Evolutionary conservation across 2,329 filamentous ascomycete species (phyloP).

Genomic region (Phoma sp.): DNA sequence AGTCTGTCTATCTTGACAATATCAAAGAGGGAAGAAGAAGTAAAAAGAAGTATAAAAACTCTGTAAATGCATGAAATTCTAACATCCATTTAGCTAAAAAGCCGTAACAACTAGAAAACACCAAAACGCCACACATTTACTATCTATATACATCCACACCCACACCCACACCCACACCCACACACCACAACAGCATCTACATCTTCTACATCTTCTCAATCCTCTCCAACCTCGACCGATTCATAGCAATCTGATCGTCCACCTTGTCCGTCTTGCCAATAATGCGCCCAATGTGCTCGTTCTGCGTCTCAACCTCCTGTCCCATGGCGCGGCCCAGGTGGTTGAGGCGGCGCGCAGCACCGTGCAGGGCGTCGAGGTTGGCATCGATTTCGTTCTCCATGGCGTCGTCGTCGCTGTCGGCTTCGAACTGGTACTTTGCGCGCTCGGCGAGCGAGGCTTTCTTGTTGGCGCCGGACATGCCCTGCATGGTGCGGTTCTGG

Average conservation of each 20-base stretch:
- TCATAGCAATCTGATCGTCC: constrained; percentile 77
- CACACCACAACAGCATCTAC: too few relatives aligned
- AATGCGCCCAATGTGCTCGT: constrained; percentile 78
- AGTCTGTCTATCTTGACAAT: too few relatives aligned
- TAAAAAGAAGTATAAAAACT: too few relatives aligned
- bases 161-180: too few relatives aligned
- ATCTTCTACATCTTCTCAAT: constrained; percentile 53
- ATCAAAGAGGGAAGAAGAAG: neutral
- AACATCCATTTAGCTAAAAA: too few relatives aligned
- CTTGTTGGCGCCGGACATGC: constrained; percentile 19
- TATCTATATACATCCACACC: neutral
- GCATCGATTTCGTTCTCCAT: constrained; percentile 62
- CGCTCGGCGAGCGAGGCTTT: constrained; percentile 41
- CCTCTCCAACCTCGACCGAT: constrained; percentile 72
- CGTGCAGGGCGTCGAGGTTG: constrained; percentile 60
- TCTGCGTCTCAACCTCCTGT: constrained; percentile 77
- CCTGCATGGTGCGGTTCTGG: constrained; percentile 23
- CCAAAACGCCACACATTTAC: too few relatives aligned
- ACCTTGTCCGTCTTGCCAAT: constrained; percentile 83
- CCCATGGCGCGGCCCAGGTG: constrained; percentile 75
- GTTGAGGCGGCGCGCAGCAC: constrained; percentile 73
- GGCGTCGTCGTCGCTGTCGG: constrained; percentile 60
- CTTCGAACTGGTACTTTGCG: constrained; percentile 46
- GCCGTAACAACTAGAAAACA: too few relatives aligned
- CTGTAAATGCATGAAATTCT: too few relatives aligned